Evolutionary conservation across 768 basidiomycete genomes (phyloP), one percentile per base, ranked within the genome.

Genomic region (Psilocybe cubensis): DNA sequence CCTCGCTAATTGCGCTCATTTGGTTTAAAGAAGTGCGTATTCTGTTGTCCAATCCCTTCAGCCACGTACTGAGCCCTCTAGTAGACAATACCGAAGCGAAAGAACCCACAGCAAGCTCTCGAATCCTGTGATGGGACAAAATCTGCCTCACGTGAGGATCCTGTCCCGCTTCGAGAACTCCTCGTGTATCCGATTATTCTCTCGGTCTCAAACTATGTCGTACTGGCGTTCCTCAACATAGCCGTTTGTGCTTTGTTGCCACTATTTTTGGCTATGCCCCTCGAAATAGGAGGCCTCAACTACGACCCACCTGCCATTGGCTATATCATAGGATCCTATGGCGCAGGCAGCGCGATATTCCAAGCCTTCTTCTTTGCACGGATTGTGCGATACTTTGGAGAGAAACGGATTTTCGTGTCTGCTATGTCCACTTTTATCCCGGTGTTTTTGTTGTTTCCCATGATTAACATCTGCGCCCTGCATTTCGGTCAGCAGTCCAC

Each of bases 201-300:
- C 33, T 84, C 89, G 1, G 80, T 86, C n/a, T 76, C 80, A 31
- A 91, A 90, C 67, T 92, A 91, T 69, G 83, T 82, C 17, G 67
- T 76, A 10, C 79, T 92, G 24, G 83, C 89, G 4, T 77, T 90
- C 38, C 66, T 88, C 40, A 86, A 88, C 56, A 87, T 90, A 43
- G 68, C 70, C 7, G 62, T 76, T 40, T 67, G 66, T 51, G 80
- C 86, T 3, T 68, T 92, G 3, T 78, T 88, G 9, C 90, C 91
- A 1, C 71, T 91, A 8, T 91, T 90, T 70, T 76, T 85, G 46
- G 80, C 88, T 17, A 91, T 88, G 56, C 87, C 91, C 1, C 71
- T 85, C 42, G 75, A 76, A 14, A 79, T 85, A 18, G 91, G 90
- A 24, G 90, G 90, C 0, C 75, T 91, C 38, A 83, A 84, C 14